Conservation (phyloP, 805 yeast genomes). For the Candida insectalens region DNA sequence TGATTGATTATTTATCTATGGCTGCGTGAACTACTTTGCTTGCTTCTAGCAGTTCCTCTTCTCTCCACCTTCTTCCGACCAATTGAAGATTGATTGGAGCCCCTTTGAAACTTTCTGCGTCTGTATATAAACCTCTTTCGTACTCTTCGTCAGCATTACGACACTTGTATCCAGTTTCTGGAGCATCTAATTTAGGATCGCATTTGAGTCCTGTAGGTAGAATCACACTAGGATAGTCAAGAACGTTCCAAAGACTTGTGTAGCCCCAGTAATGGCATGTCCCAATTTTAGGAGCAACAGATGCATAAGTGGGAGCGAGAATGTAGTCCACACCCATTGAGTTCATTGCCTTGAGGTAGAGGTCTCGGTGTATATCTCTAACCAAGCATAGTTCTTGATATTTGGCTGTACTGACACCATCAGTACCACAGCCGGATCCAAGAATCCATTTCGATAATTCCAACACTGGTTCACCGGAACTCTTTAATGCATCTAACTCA, state of each 20-base stretch:
- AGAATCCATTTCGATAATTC: slow-evolving; percentile 45
- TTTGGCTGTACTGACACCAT: slow-evolving; percentile 33
- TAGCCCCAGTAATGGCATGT: slow-evolving; percentile 62
- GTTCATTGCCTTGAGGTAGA: slow-evolving; percentile 38
- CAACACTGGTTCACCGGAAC: slow-evolving; percentile 58
- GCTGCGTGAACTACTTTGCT: slow-evolving; percentile 27
- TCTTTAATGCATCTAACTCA: slow-evolving; percentile 35
- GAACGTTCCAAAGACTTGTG: slow-evolving; percentile 55
- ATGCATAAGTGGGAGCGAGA: slow-evolving; percentile 51
- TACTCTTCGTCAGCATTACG: slow-evolving; percentile 31
- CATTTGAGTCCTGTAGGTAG: slow-evolving; percentile 48
- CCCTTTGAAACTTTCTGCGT: slow-evolving; percentile 27
- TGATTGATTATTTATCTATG: too few relatives aligned
- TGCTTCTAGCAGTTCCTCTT: slow-evolving; percentile 37
- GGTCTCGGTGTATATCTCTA: slow-evolving; percentile 44
- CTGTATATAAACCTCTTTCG: slow-evolving; percentile 23
- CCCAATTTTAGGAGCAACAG: slow-evolving; percentile 57
- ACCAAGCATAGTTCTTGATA: slow-evolving; percentile 34
- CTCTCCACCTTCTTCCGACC: slow-evolving; percentile 38
- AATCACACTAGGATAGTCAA: slow-evolving; percentile 56
- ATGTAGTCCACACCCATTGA: slow-evolving; percentile 48
- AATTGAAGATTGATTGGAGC: slow-evolving; percentile 44
- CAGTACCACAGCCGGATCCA: slow-evolving; percentile 46
- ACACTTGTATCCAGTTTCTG: slow-evolving; percentile 25
- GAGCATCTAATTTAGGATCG: slow-evolving; percentile 38